These are phyloP conservation scores for Scolecobasidium constrictum DNA, from an alignment of 2,329 filamentous ascomycete genomes.

Conservation along the genomic window DNA sequence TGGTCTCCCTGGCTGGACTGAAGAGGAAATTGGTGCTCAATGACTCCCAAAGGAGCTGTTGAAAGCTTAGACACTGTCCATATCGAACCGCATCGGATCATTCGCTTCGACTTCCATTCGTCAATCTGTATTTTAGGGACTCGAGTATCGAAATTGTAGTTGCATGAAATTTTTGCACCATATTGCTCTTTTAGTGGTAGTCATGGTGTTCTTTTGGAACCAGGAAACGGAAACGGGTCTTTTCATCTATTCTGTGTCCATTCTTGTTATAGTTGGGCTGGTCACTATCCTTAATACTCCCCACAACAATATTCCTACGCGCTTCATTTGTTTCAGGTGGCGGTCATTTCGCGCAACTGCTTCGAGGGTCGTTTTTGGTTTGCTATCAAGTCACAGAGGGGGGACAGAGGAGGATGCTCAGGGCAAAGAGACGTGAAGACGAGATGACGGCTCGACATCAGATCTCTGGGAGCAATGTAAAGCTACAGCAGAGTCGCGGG, in stretches of 20 bases:
- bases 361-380: no score
- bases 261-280: conserved; percentile 6
- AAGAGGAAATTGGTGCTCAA: conserved; percentile 46
- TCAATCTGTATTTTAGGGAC: background rate
- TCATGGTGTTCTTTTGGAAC: background rate
- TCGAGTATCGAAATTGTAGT: conserved; percentile 1
- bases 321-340: no score
- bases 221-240: background rate
- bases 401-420: no score
- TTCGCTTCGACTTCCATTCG: conserved; percentile 2
- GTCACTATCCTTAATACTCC: conserved; percentile 8
- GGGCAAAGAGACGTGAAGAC: no score
- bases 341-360: no score
- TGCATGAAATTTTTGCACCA: background rate
- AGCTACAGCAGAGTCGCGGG: no score
- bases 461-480: no score
- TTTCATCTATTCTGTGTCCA: conserved; percentile 1
- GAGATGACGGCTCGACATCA: no score
- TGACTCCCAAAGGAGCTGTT: no score
- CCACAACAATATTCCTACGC: no score
- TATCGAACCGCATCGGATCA: background rate
- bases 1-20: conserved; percentile 50
- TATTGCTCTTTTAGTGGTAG: background rate
- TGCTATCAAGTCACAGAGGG: no score
- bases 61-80: background rate